Evolutionary conservation across 1,284 basidiomycete genomes (phyloP).

Genomic region (Marasmius sp.): DNA sequence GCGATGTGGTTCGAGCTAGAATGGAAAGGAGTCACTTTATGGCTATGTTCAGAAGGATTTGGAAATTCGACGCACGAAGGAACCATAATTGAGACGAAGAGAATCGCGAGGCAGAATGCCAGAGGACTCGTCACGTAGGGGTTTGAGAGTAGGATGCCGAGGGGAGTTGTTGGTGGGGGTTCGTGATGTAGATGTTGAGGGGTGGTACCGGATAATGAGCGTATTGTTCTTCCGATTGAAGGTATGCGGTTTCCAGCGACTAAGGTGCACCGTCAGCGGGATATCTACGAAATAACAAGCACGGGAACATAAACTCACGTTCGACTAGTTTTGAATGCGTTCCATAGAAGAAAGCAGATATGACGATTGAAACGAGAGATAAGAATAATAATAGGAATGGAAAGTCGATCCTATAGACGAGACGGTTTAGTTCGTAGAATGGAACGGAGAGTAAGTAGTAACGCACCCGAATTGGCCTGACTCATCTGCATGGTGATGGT

Average conservation of each 20-base stretch:
- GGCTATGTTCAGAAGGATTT: neutral
- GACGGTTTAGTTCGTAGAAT: conserved; percentile 1
- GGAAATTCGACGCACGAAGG: conserved; percentile 43
- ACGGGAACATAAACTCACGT: conserved; percentile 41
- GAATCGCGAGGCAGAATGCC: conserved; percentile 42
- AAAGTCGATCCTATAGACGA: conserved; percentile 59
- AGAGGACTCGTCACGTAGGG: conserved; percentile 46
- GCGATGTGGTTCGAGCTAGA: conserved; percentile 57
- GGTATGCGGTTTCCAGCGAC: conserved; percentile 59
- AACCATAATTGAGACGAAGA: conserved; percentile 43
- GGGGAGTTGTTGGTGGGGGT: conserved; percentile 33
- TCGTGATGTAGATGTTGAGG: conserved; percentile 29
- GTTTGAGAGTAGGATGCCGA: conserved; percentile 49
- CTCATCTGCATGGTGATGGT: conserved; percentile 51
- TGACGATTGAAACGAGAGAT: conserved; percentile 55
- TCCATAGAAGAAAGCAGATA: conserved; percentile 54
- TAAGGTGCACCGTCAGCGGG: conserved; percentile 19
- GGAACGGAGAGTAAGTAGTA: neutral
- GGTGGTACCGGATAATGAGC: conserved; percentile 40
- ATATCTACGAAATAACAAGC: conserved; percentile 3
- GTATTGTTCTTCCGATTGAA: conserved; percentile 41
- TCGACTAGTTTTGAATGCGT: conserved; percentile 72
- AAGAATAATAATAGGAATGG: conserved; percentile 62
- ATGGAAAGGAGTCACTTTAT: conserved; percentile 9
- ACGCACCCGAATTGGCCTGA: conserved; percentile 29